Conservation (phyloP, 352 stramenopile genomes). For the Phytopythium montanum region DNA sequence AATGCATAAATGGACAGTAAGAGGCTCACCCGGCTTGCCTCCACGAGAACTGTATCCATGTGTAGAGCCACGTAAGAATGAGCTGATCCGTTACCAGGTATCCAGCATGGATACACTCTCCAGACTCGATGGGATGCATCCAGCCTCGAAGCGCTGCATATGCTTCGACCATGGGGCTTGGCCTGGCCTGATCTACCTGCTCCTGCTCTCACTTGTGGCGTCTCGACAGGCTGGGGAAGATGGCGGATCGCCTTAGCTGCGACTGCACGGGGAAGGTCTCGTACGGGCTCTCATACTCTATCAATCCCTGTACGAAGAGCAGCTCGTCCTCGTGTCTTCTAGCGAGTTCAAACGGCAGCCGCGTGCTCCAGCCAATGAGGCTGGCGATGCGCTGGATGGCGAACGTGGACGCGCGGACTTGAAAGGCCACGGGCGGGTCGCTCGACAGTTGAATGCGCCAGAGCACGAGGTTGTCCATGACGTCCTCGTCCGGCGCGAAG, state of each 20-base stretch:
- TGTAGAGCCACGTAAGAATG: too few relatives aligned
- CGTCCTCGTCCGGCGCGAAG: slow-evolving; percentile 2
- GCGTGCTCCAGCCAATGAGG: slow-evolving; percentile 20
- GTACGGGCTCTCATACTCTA: slow-evolving; percentile 21
- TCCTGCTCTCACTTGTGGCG: background rate
- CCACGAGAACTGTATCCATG: too few relatives aligned
- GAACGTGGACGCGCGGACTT: slow-evolving; percentile 14
- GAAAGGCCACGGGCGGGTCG: slow-evolving; percentile 4
- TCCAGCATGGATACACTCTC: too few relatives aligned
- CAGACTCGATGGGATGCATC: too few relatives aligned
- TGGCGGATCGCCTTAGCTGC: background rate
- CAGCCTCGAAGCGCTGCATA: too few relatives aligned
- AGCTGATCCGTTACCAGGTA: too few relatives aligned
- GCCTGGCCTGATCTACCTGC: background rate
- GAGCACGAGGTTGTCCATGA: slow-evolving; percentile 15
- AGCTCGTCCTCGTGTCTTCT: slow-evolving; percentile 14
- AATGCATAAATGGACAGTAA: too few relatives aligned
- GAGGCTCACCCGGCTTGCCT: too few relatives aligned
- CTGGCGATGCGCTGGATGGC: slow-evolving; percentile 19
- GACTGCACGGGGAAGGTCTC: slow-evolving; percentile 11
- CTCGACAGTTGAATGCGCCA: slow-evolving; percentile 13
- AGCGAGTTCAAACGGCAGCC: slow-evolving; percentile 15
- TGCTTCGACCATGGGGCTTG: too few relatives aligned
- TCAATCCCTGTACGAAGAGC: slow-evolving; percentile 20
- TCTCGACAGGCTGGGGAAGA: background rate